Evolutionary conservation across 352 stramenopile genomes (phyloP), one percentile per base, ranked within the genome.

Genomic region (Blastocystis sp.): DNA sequence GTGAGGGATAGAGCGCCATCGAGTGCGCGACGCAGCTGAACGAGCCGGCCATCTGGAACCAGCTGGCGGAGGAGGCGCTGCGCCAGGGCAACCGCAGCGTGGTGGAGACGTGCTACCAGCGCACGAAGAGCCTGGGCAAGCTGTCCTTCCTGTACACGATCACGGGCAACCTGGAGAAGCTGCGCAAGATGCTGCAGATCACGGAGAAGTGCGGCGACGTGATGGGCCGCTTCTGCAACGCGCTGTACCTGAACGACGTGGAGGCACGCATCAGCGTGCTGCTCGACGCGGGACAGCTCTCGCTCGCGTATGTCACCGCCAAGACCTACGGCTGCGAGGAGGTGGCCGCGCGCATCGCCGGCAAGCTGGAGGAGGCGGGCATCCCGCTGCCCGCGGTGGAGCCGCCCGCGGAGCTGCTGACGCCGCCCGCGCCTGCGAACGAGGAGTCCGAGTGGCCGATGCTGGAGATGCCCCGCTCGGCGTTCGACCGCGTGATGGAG

Each of bases 181-280:
- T 99, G 11, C 93, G 95, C 89, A 99, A 99, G 92, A 99, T 99
- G 96, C 93, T 98, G 80, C 98, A 98, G 91, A 99, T 99, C 71
- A 95, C 96, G 3, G 95, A 98, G 90, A 96, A 98, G 90, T 93
- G 96, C 76, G 94, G 95, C 88, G 96, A 99, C 90, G 96, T 98
- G 84, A 98, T 99, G 96, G 95, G 94, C 38, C 94, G 95, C 66
- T 99, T 98, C 91, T 96, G 98, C 92, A 99, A 99, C 91, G 95
- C 96, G 4, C 91, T 99, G 7, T 97, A 98, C 89, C 92, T 99
- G 40, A 96, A 96, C 61, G 95, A 99, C 91, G 95, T 96, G 21
- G 92, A 95, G 0, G 95, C 98, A 78, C 94, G 97, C 43, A 93
- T 99, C 61, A 91, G 95, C 65, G 95, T 98, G 28, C 92, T 99